phyloP scores from a whole-genome alignment of 2,329 filamentous ascomycete genomes.

The Fusarium sp. region DNA sequence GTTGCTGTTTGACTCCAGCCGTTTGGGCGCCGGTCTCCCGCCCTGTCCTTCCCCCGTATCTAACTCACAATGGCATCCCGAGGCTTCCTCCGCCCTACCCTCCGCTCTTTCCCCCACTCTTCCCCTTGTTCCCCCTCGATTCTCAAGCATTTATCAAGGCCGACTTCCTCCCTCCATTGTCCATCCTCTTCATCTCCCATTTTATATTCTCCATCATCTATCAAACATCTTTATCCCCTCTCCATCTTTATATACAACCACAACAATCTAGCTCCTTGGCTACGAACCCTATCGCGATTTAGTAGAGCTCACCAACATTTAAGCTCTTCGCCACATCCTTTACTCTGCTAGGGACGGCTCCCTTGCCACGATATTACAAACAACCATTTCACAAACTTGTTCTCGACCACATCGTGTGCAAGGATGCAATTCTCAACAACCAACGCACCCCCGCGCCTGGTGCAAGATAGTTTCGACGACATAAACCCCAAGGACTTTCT shows the following conservation, averaged over 20 bases:
- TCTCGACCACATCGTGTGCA: slow-evolving; percentile 38
- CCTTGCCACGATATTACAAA: slow-evolving; percentile 44
- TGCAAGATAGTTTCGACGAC: slow-evolving; percentile 26
- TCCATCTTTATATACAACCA: slow-evolving; percentile 8
- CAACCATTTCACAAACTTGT: slow-evolving; percentile 13
- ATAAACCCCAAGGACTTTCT: slow-evolving; percentile 11
- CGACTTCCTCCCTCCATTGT: slow-evolving; percentile 27
- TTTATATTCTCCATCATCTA: slow-evolving; percentile 20
- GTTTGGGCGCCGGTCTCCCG: slow-evolving; percentile 21
- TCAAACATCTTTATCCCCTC: background rate
- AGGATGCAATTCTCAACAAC: slow-evolving; percentile 43
- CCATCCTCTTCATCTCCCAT: slow-evolving; percentile 21
- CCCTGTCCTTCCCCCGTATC: slow-evolving; percentile 20
- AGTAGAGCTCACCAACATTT: slow-evolving; percentile 6
- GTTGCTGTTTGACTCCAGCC: slow-evolving; percentile 21
- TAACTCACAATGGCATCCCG: slow-evolving; percentile 39
- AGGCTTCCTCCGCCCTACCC: slow-evolving; percentile 29
- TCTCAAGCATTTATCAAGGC: slow-evolving; percentile 40
- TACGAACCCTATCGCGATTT: slow-evolving; percentile 8
- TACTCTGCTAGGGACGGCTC: slow-evolving; percentile 42
- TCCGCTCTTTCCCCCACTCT: slow-evolving; percentile 42
- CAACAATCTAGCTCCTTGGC: slow-evolving; percentile 7
- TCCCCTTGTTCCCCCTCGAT: slow-evolving; percentile 22
- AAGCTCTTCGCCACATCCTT: slow-evolving; percentile 10
- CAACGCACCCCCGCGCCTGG: slow-evolving; percentile 13